Evolutionary conservation across 805 yeast genomes (phyloP), one percentile per base, ranked within the genome.

Genomic region (Myxozyma mucilagina): DNA sequence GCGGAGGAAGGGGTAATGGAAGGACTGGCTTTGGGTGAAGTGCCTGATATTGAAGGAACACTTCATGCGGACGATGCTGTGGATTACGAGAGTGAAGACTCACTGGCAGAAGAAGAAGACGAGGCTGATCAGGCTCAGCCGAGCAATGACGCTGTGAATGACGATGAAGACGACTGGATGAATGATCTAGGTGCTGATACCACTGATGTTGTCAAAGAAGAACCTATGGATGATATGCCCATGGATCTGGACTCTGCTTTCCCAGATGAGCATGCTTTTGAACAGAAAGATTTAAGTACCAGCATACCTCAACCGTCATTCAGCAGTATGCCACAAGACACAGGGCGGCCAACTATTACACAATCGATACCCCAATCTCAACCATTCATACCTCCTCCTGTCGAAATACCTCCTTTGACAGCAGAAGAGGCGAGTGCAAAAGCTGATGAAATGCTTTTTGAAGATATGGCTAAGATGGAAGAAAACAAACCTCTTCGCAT

Each of bases 71-170:
- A 84, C 6, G 93, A 92, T 73, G 99, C 99, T 9, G 78, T 91
- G 36, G 98, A 93, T 73, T 93, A 89, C 72, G 97, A 90, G 70
- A 97, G 90, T 72, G 96, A 89, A 69, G 97, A 92, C 67, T 97
- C 92, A 73, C 77, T 92, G 52, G 97, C 97, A 0, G 97, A 92
- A 29, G 97, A 92, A 49, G 96, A 89, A 50, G 58, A 79, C 75
- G 31, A 65, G 55, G 31, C 10, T 49, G 18, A 59, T 38, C 1
- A 60, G 53, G 20, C 36, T 29, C 32, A n/a, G 35, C 11, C n/a
- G 66, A 29, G 79, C 70, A n/a, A 75, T 71, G 20, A 51, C 4
- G 69, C 51, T 4, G 68, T 41, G 35, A 70, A 54, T 4, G 80
- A 78, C 8, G 78, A 78, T 39, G 77, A 72, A 35, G 78, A 74